phyloP scores from a whole-genome alignment of 441 rosid genomes.

The Raphanus hybrid region DNA sequence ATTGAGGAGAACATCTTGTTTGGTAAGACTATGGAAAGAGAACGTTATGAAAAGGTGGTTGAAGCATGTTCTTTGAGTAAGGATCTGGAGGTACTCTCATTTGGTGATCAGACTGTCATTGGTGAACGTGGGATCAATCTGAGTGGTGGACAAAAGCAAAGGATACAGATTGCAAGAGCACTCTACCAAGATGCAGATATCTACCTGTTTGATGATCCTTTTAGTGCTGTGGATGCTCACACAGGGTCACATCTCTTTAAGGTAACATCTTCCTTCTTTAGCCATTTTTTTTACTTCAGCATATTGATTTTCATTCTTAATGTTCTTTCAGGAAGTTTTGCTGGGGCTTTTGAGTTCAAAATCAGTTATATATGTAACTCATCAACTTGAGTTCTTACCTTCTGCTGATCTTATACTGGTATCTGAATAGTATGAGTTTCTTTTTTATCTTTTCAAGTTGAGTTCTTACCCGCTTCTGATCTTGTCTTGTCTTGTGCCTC shows the following conservation, averaged over 20 bases:
- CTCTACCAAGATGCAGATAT: slow-evolving; percentile 59
- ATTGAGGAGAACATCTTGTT: slow-evolving; percentile 65
- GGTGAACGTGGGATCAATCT: slow-evolving; percentile 64
- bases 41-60: slow-evolving; percentile 46
- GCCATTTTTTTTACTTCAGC: not conserved
- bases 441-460: no score
- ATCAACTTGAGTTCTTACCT: slow-evolving; percentile 28
- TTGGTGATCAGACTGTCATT: slow-evolving; percentile 57
- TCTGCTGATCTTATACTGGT: slow-evolving; percentile 57
- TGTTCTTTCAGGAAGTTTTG: no score
- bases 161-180: slow-evolving; percentile 68
- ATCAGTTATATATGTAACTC: no score
- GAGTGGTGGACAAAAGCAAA: slow-evolving; percentile 66
- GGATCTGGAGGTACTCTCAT: slow-evolving; percentile 57
- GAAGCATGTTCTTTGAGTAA: slow-evolving; percentile 54
- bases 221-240: slow-evolving; percentile 78
- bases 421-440: not conserved
- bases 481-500: no score
- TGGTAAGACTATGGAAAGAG: slow-evolving; percentile 56
- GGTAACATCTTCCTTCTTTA: slow-evolving; percentile 35
- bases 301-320: no score
- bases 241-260: slow-evolving; percentile 60
- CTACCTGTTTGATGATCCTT: slow-evolving; percentile 68
- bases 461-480: no score
- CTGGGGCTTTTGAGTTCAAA: no score